Evolutionary conservation across 2,329 filamentous ascomycete genomes (phyloP).

Genomic region (Penicillium digitatum): DNA sequence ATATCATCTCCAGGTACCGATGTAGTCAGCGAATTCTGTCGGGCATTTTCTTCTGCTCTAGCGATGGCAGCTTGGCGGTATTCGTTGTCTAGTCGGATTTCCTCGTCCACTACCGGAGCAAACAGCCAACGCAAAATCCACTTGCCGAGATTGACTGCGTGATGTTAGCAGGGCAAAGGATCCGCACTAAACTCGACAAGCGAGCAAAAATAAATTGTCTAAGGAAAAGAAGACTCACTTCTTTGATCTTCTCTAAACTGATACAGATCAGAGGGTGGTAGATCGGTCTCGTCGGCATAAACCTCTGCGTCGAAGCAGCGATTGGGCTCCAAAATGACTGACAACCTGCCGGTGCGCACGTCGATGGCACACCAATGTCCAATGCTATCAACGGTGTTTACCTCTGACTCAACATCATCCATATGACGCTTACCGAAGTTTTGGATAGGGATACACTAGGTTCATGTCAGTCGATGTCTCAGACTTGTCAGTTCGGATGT

Average conservation of each 20-base stretch:
- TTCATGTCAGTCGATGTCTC: not conserved
- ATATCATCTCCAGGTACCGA: constrained; percentile 56
- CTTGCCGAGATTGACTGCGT: constrained; percentile 86
- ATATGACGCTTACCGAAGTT: constrained; percentile 93
- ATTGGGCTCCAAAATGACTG: constrained; percentile 86
- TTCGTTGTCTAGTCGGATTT: constrained; percentile 74
- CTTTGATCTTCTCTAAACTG: constrained; percentile 90
- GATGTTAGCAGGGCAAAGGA: not conserved
- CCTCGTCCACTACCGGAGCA: constrained; percentile 80
- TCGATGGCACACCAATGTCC: constrained; percentile 96
- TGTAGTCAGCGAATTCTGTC: constrained; percentile 54
- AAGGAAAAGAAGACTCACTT: constrained; percentile 54
- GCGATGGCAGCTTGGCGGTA: constrained; percentile 68
- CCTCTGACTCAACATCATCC: constrained; percentile 80
- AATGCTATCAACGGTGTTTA: constrained; percentile 84
- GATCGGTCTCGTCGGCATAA: constrained; percentile 82
- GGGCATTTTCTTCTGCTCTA: constrained; percentile 56
- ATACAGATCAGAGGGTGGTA: constrained; percentile 59
- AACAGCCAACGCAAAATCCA: constrained; percentile 95
- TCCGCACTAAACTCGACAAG: not conserved
- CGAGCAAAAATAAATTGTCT: not conserved
- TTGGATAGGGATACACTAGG: constrained; percentile 75
- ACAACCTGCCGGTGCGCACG: constrained; percentile 84
- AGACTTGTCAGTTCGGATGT: not conserved
- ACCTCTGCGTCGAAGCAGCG: constrained; percentile 97